Conservation (phyloP, 2,329 filamentous ascomycete genomes). For the Pseudogymnoascus sp. region DNA sequence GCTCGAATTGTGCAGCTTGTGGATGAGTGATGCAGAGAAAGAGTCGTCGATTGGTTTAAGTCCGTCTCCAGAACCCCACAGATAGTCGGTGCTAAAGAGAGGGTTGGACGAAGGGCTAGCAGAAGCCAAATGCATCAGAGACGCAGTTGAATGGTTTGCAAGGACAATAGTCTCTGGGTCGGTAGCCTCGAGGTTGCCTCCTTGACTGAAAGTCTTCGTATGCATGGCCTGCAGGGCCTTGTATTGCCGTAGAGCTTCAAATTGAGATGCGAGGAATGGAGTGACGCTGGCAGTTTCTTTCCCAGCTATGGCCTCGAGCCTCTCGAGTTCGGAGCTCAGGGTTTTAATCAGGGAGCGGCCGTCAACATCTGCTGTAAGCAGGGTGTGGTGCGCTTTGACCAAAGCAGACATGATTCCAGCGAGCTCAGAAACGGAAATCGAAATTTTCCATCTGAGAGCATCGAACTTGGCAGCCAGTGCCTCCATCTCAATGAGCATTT, state of each 20-base stretch:
- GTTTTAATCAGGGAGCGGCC: conserved; percentile 37
- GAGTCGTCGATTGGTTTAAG: conserved; percentile 40
- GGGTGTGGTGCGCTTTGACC: conserved; percentile 48
- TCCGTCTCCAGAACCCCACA: conserved; percentile 26
- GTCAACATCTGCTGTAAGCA: conserved; percentile 37
- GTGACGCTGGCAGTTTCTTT: conserved; percentile 34
- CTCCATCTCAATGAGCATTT: conserved; percentile 45
- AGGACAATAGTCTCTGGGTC: conserved; percentile 23
- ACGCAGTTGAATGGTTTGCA: conserved; percentile 23
- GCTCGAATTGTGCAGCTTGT: conserved; percentile 44
- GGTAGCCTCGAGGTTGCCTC: neutral
- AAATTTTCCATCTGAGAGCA: conserved; percentile 50
- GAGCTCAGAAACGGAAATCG: conserved; percentile 45
- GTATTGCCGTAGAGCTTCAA: conserved; percentile 49
- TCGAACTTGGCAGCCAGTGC: conserved; percentile 54
- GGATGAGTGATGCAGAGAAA: conserved; percentile 46
- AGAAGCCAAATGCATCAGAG: conserved; percentile 23
- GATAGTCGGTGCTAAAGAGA: conserved; percentile 24
- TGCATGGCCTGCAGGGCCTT: conserved; percentile 19
- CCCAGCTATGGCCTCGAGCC: conserved; percentile 41
- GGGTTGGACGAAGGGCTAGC: conserved; percentile 19
- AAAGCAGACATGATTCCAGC: conserved; percentile 48
- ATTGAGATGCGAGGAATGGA: conserved; percentile 48
- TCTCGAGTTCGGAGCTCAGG: conserved; percentile 44
- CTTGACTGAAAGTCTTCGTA: neutral